A percentile compares a stretch with the other conserved stretches of the same genome.
phyloP scores from a whole-genome alignment of 345 rosid genomes.

The Turnera subulata region DNA sequence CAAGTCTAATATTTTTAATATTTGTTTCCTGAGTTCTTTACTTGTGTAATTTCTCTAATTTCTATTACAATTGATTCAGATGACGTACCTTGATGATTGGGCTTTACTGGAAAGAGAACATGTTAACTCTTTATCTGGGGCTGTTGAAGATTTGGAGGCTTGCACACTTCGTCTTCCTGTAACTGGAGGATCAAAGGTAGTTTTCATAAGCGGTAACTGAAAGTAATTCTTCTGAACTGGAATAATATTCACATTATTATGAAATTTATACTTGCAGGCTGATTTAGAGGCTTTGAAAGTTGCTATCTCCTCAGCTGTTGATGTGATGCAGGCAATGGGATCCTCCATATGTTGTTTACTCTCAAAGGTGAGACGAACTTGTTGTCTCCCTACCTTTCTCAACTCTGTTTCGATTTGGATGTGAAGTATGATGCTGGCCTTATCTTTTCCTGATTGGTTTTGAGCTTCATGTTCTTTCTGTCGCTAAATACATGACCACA shows the following conservation, averaged over 20 bases:
- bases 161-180: conserved; percentile 90
- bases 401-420: not conserved
- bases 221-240: conserved; percentile 10
- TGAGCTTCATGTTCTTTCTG: not conserved
- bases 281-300: conserved; percentile 64
- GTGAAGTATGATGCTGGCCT: not conserved
- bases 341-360: conserved; percentile 62
- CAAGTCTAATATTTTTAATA: no score
- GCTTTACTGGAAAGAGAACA: conserved; percentile 79
- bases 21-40: no score
- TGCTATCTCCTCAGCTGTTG: conserved; percentile 80
- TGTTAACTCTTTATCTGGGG: conserved; percentile 64
- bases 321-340: conserved; percentile 87
- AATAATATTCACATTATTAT: conserved; percentile 5
- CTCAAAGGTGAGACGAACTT: conserved; percentile 52
- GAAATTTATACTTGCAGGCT: conserved; percentile 44
- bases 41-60: conserved; percentile 22
- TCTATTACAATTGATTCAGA: conserved; percentile 39
- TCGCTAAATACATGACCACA: not conserved
- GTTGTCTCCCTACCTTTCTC: conserved; percentile 2
- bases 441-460: not conserved
- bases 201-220: conserved; percentile 5
- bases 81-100: conserved; percentile 80
- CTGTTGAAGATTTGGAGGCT: conserved; percentile 83
- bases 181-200: conserved; percentile 81